Percentiles rank a stretch among this genome's conserved stretches.
Conservation (phyloP, 805 yeast species). For the Tetrapisispora pingtungensis region DNA sequence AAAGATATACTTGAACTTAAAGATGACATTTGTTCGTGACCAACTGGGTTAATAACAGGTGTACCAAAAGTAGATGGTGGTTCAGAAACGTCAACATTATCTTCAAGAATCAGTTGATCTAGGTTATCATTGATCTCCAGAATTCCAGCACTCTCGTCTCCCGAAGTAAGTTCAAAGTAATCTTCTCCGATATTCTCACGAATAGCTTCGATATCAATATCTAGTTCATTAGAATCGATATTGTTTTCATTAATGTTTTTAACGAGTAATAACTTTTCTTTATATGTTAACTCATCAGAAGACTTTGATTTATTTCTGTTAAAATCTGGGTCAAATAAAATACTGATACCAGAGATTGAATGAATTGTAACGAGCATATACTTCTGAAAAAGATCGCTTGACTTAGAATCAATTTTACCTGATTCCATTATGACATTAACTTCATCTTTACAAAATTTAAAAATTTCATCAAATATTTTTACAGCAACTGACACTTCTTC, state of each 20-base stretch:
- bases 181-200: slow-evolving; percentile 24
- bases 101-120: slow-evolving; percentile 29
- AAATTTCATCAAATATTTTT: slow-evolving; percentile 42
- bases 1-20: slow-evolving; percentile 47
- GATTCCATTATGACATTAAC: slow-evolving; percentile 30
- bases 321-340: slow-evolving; percentile 64
- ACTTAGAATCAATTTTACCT: slow-evolving; percentile 11
- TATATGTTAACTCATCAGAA: slow-evolving; percentile 5
- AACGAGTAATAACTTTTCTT: slow-evolving; percentile 8
- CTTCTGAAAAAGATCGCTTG: slow-evolving; percentile 44
- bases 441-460: slow-evolving; percentile 34
- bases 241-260: slow-evolving; percentile 30
- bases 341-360: slow-evolving; percentile 58
- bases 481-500: slow-evolving; percentile 53
- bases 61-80: slow-evolving; percentile 30
- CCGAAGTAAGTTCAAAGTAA: slow-evolving; percentile 9
- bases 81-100: slow-evolving; percentile 35
- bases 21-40: slow-evolving; percentile 29
- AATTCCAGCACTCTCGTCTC: slow-evolving; percentile 20
- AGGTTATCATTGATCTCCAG: slow-evolving; percentile 16
- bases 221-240: slow-evolving; percentile 29
- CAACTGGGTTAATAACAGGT: slow-evolving; percentile 28
- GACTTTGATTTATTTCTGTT: slow-evolving; percentile 25
- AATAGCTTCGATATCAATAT: slow-evolving; percentile 31
- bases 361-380: slow-evolving; percentile 49